Evolutionary conservation across 768 basidiomycete genomes (phyloP), one percentile per base, ranked within the genome.

Genomic region (Termitomyces sp.): DNA sequence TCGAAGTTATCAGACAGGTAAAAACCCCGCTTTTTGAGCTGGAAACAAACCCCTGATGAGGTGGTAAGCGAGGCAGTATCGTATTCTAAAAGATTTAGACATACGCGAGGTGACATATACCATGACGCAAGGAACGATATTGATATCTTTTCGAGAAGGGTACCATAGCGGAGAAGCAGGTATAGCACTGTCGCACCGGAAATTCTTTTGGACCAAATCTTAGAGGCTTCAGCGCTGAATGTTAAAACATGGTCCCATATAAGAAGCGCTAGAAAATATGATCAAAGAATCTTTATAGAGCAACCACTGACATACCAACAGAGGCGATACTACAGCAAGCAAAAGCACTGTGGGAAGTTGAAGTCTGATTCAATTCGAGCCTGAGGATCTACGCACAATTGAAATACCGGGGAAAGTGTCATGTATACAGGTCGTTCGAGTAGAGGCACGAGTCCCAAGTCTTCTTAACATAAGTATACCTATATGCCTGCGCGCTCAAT

Each of bases 71-170:
- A 52, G 35, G 28, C 2, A 24, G 16, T 16, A 36, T 26, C 24
- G 16, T 10, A 38, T 52, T 26, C 8, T 24, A 9, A 6, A n/a
- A 22, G 5, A 45, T 52, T 38, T 20, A 26, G n/a, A 60, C 68
- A 52, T 62, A 71, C 70, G 26, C 62, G 59, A 26, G 67, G 69
- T 32, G 69, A 66, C 58, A 71, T 65, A 46, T 68, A 68, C 70
- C 68, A 71, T 26, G 70, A 71, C 1, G 70, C 69, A 18, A 71
- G 67, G 18, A 71, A 54, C 54, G 69, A 58, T n/a, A 71, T 63
- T 1, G 65, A 54, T 22, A 68, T 66, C 52, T 71, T 71, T 51
- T 71, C 69, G 43, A 69, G 50, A 6, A 71, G 59, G 1, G 69
- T 69, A 10, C 70, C 71, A 51, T 72, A 72, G 44, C 71, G 64